These are phyloP conservation scores for Xylariaceae sp. DNA, from an alignment of 2,329 filamentous ascomycete genomes.

Conservation along the genomic window DNA sequence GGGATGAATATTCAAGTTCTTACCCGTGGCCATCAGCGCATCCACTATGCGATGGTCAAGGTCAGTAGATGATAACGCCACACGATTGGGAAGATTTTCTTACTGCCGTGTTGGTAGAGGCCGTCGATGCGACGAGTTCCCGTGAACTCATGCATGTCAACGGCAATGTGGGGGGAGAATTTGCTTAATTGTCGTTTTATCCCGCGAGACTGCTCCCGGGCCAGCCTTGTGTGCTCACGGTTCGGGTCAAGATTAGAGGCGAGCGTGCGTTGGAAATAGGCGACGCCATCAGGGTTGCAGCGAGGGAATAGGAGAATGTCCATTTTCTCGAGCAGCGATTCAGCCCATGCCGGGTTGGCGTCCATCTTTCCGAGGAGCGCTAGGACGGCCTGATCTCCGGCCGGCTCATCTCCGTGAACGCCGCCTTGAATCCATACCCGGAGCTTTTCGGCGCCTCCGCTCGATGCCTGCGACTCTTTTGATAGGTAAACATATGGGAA, in stretches of 20 bases:
- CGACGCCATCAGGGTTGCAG: constrained; percentile 29
- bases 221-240: constrained; percentile 31
- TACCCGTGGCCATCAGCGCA: constrained; percentile 28
- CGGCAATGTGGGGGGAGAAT: constrained; percentile 30
- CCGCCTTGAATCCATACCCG: constrained; percentile 29
- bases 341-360: constrained; percentile 22
- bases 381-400: constrained; percentile 26
- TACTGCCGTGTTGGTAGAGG: constrained; percentile 28
- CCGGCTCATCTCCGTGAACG: constrained; percentile 29
- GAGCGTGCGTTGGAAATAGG: constrained; percentile 27
- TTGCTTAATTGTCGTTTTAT: constrained; percentile 30
- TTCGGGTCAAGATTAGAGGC: constrained; percentile 29
- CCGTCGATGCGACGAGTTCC: constrained; percentile 25
- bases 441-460: constrained; percentile 18
- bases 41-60: too few species aligned
- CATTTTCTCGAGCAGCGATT: constrained; percentile 23
- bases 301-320: constrained; percentile 26
- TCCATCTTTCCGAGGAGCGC: constrained; percentile 28
- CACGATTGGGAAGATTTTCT: not conserved
- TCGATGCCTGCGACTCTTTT: not conserved
- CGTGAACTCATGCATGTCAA: constrained; percentile 34
- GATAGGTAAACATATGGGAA: constrained; percentile 27
- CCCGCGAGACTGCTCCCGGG: constrained; percentile 27
- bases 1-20: constrained; percentile 30
- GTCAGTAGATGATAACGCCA: not conserved